Percentiles rank a stretch among this genome's conserved stretches.
phyloP scores from a whole-genome alignment of 2,329 filamentous ascomycete genomes.

The Amauroascus niger region DNA sequence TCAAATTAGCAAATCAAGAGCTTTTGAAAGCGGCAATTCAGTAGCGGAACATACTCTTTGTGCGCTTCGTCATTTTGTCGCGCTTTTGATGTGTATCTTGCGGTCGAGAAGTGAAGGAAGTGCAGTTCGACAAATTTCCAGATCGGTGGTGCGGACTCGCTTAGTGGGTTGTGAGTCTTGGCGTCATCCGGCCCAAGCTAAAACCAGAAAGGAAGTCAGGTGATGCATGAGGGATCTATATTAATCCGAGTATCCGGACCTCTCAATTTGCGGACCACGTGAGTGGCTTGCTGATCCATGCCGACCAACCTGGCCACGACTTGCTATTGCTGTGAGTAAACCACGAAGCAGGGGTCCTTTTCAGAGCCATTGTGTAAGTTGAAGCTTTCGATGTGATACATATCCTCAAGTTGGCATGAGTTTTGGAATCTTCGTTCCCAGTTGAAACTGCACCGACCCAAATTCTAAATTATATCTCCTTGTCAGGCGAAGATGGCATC shows the following conservation, averaged over 20 bases:
- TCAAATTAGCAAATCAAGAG: slow-evolving; percentile 23
- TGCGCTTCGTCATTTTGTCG: slow-evolving; percentile 86
- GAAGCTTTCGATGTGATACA: no score
- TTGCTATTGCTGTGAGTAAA: no score
- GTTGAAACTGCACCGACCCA: no score
- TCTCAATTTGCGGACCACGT: no score
- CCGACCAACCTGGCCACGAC: no score
- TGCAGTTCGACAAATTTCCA: slow-evolving; percentile 14
- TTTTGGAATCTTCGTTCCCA: no score
- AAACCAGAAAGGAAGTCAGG: not conserved
- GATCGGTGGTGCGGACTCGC: slow-evolving; percentile 18
- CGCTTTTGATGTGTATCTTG: slow-evolving; percentile 16
- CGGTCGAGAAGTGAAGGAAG: slow-evolving; percentile 13
- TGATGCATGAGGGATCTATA: not conserved
- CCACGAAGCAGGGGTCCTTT: no score
- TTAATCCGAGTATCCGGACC: not conserved
- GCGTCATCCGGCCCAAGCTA: not conserved
- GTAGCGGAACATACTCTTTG: slow-evolving; percentile 53
- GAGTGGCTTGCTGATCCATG: no score
- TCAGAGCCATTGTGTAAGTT: no score
- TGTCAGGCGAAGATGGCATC: slow-evolving; percentile 13
- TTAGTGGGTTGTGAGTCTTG: slow-evolving; percentile 15
- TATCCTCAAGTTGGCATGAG: no score
- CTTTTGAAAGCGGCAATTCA: slow-evolving; percentile 7
- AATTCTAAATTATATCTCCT: no score